Evolutionary conservation across 495 filamentous ascomycete species (phyloP), one percentile per base, ranked within the genome.

Genomic region (Terfezia claveryi): DNA sequence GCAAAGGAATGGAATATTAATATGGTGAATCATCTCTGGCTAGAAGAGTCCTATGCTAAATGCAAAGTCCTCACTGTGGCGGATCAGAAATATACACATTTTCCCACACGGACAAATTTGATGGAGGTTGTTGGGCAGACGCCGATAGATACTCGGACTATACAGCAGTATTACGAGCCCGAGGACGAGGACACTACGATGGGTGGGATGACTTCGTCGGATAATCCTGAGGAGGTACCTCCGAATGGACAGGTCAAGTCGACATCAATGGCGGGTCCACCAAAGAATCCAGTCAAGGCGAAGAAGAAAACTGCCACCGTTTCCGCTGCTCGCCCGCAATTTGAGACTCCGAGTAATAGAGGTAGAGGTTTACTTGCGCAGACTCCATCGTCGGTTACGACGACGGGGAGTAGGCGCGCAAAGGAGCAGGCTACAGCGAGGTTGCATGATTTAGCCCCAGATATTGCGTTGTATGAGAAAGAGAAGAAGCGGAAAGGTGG

Each of bases 1-100:
- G 91, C 91, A 0, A 76, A 74, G 60, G 92, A 96, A 66, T 99
- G 91, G 91, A 80, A 81, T 37, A 79, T 96, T 36, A 68, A 89
- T 49, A 80, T 92, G 58, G 73, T 92, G 55, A 99, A 99, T 65
- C 89, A 96, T 62, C 72, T 99, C 1, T 99, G 91, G 91, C 75
- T 99, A 50, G 91, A 99, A 65, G 92, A 99, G 60, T 87, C 86
- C 67, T 99, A 96, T 64, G 85, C 87, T 7, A 83, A 80, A 63
- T 94, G 87, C 73, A 71, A 82, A 62, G 66, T 79, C 41, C 80
- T 82, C 61, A 73, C 73, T 1, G 62, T 86, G 4, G 77, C 80
- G 2, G 74, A 83, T 56, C 70, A 73, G 0, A 78, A 80, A 53
- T 96, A 93, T 63, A 83, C 72, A 1, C 74, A 81, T 60, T 99